Percentiles rank a stretch among this genome's conserved stretches.
Evolutionary conservation across 78 protist species (phyloP).

Genomic region (Dictyostelium citrinum): DNA sequence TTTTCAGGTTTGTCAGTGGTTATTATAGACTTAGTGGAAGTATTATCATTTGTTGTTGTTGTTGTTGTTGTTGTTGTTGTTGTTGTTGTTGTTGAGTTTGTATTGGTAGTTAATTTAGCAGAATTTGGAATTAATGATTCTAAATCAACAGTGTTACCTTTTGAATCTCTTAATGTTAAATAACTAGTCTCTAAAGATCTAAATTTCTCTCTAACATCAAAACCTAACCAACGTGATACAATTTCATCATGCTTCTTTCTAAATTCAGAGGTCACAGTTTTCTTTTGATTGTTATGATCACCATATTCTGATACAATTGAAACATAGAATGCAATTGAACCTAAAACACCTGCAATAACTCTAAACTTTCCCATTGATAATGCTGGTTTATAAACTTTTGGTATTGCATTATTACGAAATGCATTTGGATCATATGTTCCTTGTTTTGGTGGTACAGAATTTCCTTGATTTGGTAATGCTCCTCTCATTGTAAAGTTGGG

Average conservation of each 20-base stretch:
- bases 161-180: not conserved
- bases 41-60: not conserved
- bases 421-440: not conserved
- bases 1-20: not conserved
- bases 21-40: not conserved
- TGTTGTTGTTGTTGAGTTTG: not conserved
- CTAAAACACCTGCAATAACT: slow-evolving; percentile 4
- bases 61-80: not conserved
- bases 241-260: slow-evolving; percentile 40
- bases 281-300: not conserved
- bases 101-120: not conserved
- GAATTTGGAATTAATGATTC: not conserved
- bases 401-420: not conserved
- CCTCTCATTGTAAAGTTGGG: not conserved
- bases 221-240: slow-evolving; percentile 7
- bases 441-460: not conserved
- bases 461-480: not conserved
- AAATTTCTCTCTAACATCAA: slow-evolving; percentile 8
- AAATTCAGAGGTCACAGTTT: slow-evolving; percentile 10
- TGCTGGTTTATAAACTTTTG: not conserved
- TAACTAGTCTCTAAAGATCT: not conserved
- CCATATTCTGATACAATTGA: slow-evolving; percentile 6
- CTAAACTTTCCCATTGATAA: slow-evolving; percentile 8
- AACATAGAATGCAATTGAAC: slow-evolving; percentile 21
- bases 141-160: not conserved